Evolutionary conservation across 73 alveolate species (phyloP).

Genomic region (Blepharisma japonicum): DNA sequence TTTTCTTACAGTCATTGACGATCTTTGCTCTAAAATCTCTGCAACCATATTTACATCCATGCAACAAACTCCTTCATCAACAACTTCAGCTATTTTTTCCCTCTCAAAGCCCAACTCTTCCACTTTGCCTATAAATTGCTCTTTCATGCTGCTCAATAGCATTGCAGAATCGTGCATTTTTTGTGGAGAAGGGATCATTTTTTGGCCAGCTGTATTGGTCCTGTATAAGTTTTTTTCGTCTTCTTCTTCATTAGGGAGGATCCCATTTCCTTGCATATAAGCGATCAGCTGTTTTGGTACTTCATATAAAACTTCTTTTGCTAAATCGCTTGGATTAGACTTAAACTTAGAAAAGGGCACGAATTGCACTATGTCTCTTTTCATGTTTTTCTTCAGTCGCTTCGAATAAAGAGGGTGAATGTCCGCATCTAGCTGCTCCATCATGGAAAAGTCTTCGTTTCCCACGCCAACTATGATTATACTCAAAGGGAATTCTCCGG

Average conservation of each 20-base stretch:
- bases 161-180: neutral
- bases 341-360: slow-evolving; percentile 75
- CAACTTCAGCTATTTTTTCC: neutral
- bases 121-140: neutral
- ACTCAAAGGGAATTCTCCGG: slow-evolving; percentile 82
- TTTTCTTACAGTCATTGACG: no score
- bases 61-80: neutral
- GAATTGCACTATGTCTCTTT: slow-evolving; percentile 84
- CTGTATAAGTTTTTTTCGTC: neutral
- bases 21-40: no score
- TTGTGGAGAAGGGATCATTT: neutral
- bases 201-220: neutral
- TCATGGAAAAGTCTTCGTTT: slow-evolving; percentile 81
- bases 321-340: slow-evolving; percentile 51
- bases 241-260: slow-evolving; percentile 32
- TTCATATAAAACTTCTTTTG: slow-evolving; percentile 74
- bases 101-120: neutral
- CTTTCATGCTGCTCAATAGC: neutral
- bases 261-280: slow-evolving; percentile 46
- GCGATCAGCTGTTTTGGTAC: slow-evolving; percentile 69
- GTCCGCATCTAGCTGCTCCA: slow-evolving; percentile 92
- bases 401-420: slow-evolving; percentile 37
- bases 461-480: slow-evolving; percentile 97
- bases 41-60: no score
- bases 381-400: slow-evolving; percentile 44